phyloP scores from a whole-genome alignment of 805 yeast genomes.

The Suhomyces canberraensis region DNA sequence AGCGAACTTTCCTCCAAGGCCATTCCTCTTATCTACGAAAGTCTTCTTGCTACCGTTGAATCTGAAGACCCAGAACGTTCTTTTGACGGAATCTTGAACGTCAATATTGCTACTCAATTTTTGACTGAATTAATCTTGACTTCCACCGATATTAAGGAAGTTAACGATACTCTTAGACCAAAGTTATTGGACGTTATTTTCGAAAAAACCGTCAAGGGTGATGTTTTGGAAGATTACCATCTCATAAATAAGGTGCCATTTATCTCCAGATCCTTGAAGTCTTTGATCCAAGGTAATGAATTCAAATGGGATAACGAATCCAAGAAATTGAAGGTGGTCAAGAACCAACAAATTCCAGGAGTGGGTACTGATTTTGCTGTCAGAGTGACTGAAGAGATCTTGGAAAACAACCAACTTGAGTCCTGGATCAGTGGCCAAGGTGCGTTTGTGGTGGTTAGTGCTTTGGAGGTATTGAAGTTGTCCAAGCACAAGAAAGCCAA shows the following conservation, averaged over 20 bases:
- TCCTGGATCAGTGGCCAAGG: constrained; percentile 69
- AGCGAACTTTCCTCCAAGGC: constrained; percentile 62
- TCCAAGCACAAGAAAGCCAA: constrained; percentile 39
- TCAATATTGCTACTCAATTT: constrained; percentile 81
- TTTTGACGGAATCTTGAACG: constrained; percentile 49
- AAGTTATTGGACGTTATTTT: constrained; percentile 55
- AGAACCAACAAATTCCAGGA: constrained; percentile 43
- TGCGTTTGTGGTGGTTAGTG: constrained; percentile 76
- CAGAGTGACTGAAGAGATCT: constrained; percentile 51
- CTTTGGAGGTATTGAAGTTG: constrained; percentile 62
- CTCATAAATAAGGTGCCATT: constrained; percentile 65
- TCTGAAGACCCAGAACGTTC: constrained; percentile 38
- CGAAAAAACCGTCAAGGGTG: constrained; percentile 58
- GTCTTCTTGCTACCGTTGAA: constrained; percentile 35
- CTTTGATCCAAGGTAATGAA: constrained; percentile 81
- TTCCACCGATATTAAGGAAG: constrained; percentile 43
- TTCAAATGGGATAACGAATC: constrained; percentile 58
- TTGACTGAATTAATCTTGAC: constrained; percentile 69
- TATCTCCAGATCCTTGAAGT: constrained; percentile 68
- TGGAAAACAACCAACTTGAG: constrained; percentile 43
- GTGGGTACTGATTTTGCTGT: constrained; percentile 60
- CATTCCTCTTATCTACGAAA: constrained; percentile 59
- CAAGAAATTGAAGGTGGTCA: constrained; percentile 45
- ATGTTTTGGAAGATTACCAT: constrained; percentile 63
- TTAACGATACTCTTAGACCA: constrained; percentile 38